Conservation (phyloP, 2,329 filamentous ascomycete species). For the Bipolaris cookei region DNA sequence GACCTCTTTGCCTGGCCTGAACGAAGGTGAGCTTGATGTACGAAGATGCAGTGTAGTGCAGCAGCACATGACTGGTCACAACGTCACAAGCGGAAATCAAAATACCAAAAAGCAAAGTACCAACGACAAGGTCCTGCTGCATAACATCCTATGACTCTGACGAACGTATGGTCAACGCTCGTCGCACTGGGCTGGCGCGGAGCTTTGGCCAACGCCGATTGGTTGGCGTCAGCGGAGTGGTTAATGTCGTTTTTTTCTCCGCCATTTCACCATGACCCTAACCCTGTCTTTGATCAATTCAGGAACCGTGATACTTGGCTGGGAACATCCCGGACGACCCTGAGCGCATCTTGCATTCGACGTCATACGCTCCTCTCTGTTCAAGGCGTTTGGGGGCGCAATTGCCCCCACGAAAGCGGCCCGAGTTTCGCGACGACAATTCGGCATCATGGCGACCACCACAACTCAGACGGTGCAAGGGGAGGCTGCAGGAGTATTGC, state of each 20-base stretch:
- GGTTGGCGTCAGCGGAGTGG: slow-evolving; percentile 13
- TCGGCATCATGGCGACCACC: slow-evolving; percentile 27
- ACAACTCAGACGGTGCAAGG: slow-evolving; percentile 13
- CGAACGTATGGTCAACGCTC: neutral
- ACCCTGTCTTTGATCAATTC: neutral
- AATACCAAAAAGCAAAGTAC: neutral
- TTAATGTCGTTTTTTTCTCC: slow-evolving; percentile 18
- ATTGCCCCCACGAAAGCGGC: slow-evolving; percentile 20
- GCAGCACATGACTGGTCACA: neutral
- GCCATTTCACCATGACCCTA: slow-evolving; percentile 3
- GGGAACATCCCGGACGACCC: neutral
- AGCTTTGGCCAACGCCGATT: slow-evolving; percentile 24
- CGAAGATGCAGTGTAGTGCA: neutral
- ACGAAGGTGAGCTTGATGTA: neutral
- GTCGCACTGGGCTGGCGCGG: neutral
- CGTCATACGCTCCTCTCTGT: slow-evolving; percentile 30
- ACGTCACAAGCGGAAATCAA: neutral
- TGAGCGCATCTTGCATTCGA: neutral
- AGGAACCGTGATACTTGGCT: neutral
- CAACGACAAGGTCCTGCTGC: neutral
- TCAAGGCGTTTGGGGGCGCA: slow-evolving; percentile 32
- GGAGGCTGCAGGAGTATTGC: neutral
- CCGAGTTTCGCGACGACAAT: slow-evolving; percentile 14
- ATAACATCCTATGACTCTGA: neutral
- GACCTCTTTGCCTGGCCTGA: neutral